A percentile compares a stretch with the other conserved stretches of the same genome.
phyloP scores from a whole-genome alignment of 2,329 filamentous ascomycete genomes.

The Fusarium sulawesiense region DNA sequence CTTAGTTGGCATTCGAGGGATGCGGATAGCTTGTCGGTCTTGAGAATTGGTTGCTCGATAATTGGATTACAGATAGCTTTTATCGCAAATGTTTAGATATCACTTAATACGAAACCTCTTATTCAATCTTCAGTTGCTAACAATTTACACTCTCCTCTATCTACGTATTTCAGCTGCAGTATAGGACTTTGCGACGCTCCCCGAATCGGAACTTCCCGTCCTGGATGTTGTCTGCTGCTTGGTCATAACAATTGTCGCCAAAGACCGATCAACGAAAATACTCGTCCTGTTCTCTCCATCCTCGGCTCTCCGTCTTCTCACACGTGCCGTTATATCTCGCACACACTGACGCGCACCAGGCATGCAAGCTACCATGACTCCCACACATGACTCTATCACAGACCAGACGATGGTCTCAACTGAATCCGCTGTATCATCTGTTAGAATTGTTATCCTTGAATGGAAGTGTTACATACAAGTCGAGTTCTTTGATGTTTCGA shows the following conservation, averaged over 20 bases:
- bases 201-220: background rate
- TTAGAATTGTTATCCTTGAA: too few relatives aligned
- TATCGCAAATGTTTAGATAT: too few relatives aligned
- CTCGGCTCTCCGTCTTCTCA: accelerated
- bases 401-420: conserved; percentile 2
- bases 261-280: background rate
- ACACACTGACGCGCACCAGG: conserved; percentile 12
- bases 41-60: too few relatives aligned
- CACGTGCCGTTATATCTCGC: background rate
- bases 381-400: background rate
- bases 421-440: background rate
- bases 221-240: background rate
- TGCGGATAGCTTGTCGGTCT: too few relatives aligned
- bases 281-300: background rate
- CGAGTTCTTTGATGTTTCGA: background rate
- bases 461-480: background rate
- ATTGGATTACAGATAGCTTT: too few relatives aligned
- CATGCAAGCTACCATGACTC: conserved; percentile 25
- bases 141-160: background rate
- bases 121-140: too few relatives aligned
- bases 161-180: too few relatives aligned
- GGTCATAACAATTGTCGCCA: background rate
- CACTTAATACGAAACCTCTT: too few relatives aligned
- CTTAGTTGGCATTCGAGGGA: too few relatives aligned
- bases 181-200: background rate